phyloP scores from a whole-genome alignment of 805 yeast genomes.

The Ogataea wickerhamii region DNA sequence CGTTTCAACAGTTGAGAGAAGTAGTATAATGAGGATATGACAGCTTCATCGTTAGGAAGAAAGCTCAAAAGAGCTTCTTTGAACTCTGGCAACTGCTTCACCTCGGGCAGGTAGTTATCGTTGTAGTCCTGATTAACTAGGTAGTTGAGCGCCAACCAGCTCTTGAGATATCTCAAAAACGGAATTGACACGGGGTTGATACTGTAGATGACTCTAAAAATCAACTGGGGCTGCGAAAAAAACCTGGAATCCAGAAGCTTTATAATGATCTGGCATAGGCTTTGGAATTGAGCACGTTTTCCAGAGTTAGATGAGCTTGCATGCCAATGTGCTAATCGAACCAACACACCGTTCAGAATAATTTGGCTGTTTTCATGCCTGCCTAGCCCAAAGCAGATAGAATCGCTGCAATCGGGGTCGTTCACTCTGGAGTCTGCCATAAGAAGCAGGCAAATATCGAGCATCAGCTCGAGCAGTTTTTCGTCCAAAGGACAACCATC shows the following conservation, averaged over 20 bases:
- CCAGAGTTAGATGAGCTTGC: not conserved
- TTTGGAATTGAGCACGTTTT: not conserved
- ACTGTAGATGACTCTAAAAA: slow-evolving; percentile 15
- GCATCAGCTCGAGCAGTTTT: not conserved
- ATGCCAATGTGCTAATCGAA: slow-evolving; percentile 10
- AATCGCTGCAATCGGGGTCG: slow-evolving; percentile 11
- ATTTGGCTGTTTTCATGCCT: slow-evolving; percentile 9
- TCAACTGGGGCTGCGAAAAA: slow-evolving; percentile 5
- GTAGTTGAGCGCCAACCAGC: slow-evolving; percentile 16
- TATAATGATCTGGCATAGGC: slow-evolving; percentile 4
- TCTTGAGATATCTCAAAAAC: slow-evolving; percentile 11
- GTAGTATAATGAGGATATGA: slow-evolving; percentile 10
- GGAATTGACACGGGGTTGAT: slow-evolving; percentile 13
- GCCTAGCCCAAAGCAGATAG: slow-evolving; percentile 1
- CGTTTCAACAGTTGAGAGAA: slow-evolving; percentile 11
- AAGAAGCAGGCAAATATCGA: slow-evolving; percentile 5
- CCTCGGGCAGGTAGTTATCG: slow-evolving; percentile 10
- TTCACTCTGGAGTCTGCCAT: slow-evolving; percentile 16
- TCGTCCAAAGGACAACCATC: not conserved
- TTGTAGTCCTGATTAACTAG: slow-evolving; percentile 10
- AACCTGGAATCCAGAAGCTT: slow-evolving; percentile 4
- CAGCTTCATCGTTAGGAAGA: slow-evolving; percentile 1
- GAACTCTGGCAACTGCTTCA: not conserved
- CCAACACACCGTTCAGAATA: slow-evolving; percentile 12
- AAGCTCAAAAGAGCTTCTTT: slow-evolving; percentile 3